Evolutionary conservation across 1,139 yeast genomes (phyloP), one percentile per base, ranked within the genome.

Genomic region (Yamadazyma spencermartinsiae): DNA sequence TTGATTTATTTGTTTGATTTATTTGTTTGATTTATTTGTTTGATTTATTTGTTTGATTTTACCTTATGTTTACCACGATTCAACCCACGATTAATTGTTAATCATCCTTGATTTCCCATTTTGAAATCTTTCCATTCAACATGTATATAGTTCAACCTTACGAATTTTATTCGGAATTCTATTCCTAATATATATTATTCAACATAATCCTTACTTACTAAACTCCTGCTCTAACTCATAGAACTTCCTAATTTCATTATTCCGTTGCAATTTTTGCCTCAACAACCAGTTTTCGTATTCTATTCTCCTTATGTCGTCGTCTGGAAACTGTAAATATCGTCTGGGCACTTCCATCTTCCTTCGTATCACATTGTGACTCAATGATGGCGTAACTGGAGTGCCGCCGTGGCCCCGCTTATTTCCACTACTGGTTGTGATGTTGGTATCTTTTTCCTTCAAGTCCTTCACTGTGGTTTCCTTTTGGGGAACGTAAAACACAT

Each of bases 361-460:
- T 35, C 60, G 50, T 13, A 49, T 48, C n/a, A 43, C 39, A 21
- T 49, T 48, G 25, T 46, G 54, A 15, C 48, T 43, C 30, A 48
- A 45, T 12, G 58, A 48, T 9, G 58, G 57, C 9, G 58, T 47
- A 30, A 60, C 41, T 2, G 68, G 68, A 3, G 68, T 60, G 3
- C 56, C 46, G 4, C 56, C 45, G 8, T 66, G 61, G 1, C 55
- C 57, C 34, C 68, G 45, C 41, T 61, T 61, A 12, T 19, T 30
- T 5, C 15, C 12, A n/a, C 13, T 19, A 7, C 12, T 19, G n/a
- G 4, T 12, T 4, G 12, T 30, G 16, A 4, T n/a, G 24, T 4
- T 6, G 24, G 18, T 8, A 11, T 18, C n/a, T 15, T n/a, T 30
- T 4, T 11, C 16, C 4, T 19, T n/a, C n/a, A 3, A 8, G 4